Evolutionary conservation across 331 rosid species (phyloP).

Genomic region (Pyrus hybrid): DNA sequence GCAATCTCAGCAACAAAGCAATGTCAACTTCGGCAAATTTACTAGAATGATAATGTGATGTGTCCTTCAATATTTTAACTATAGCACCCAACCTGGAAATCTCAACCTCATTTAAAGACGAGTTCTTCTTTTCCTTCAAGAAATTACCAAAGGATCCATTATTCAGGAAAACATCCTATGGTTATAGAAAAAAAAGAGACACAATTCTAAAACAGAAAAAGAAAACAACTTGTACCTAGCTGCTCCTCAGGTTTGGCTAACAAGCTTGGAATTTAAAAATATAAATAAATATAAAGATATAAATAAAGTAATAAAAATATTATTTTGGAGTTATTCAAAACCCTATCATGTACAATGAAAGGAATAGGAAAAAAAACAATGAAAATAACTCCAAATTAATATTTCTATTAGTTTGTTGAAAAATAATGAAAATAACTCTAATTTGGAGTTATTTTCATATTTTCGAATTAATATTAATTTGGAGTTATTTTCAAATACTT

Average conservation of each 20-base stretch:
- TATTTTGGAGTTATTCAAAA: too few species aligned
- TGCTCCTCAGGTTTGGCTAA: neutral
- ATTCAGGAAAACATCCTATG: neutral
- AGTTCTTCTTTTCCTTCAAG: constrained; percentile 54
- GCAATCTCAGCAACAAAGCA: constrained; percentile 54
- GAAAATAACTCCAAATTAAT: too few species aligned
- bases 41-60: constrained; percentile 88
- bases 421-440: too few species aligned
- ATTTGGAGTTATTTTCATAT: too few species aligned
- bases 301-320: neutral
- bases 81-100: constrained; percentile 59
- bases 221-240: neutral
- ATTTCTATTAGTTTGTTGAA: too few species aligned
- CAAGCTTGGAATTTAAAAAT: neutral
- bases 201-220: neutral
- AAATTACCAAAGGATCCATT: constrained; percentile 19
- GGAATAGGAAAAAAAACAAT: neutral
- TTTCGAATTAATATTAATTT: too few species aligned
- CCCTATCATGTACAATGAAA: neutral
- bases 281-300: neutral
- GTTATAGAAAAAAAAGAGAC: neutral
- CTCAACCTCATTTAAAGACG: constrained; percentile 60
- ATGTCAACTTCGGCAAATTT: constrained; percentile 70
- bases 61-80: constrained; percentile 75
- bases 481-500: too few species aligned